Percentiles rank a stretch among this genome's conserved stretches.
These are phyloP conservation scores for Seminavis robusta DNA, from an alignment of 108 stramenopile genomes.

Conservation along the genomic window DNA sequence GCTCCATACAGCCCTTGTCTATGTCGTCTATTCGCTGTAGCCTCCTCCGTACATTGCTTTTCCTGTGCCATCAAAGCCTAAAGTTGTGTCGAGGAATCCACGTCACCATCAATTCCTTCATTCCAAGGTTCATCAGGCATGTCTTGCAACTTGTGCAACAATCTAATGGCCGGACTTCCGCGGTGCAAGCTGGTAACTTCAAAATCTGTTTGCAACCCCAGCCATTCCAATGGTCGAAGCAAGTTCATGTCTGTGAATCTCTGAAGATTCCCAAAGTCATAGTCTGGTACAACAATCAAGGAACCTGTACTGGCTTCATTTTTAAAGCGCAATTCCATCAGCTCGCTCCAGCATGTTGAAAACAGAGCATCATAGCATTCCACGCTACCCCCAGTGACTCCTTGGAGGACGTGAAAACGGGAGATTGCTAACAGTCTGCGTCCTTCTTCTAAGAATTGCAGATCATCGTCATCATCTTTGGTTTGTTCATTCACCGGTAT, in stretches of 20 bases:
- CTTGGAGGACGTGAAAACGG: slow-evolving; percentile 60
- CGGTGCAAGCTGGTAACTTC: slow-evolving; percentile 64
- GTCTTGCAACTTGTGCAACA: slow-evolving; percentile 62
- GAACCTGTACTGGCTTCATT: slow-evolving; percentile 52
- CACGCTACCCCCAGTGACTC: slow-evolving; percentile 9
- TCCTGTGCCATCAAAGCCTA: too few species aligned
- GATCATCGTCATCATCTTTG: slow-evolving; percentile 51
- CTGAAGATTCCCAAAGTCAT: slow-evolving; percentile 19
- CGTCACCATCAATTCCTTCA: too few species aligned
- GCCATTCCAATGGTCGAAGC: slow-evolving; percentile 60
- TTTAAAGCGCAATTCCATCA: slow-evolving; percentile 28
- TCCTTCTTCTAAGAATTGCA: slow-evolving; percentile 80
- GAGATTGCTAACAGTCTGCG: slow-evolving; percentile 55
- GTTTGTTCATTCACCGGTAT: slow-evolving; percentile 55
- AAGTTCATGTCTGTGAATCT: slow-evolving; percentile 51
- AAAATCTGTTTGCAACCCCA: slow-evolving; percentile 50
- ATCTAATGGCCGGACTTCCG: slow-evolving; percentile 46
- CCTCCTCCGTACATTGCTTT: too few species aligned
- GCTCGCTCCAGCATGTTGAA: slow-evolving; percentile 65
- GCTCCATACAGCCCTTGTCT: too few species aligned
- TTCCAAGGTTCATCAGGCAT: slow-evolving; percentile 52
- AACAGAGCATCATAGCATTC: slow-evolving; percentile 41
- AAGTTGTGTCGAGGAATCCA: too few species aligned
- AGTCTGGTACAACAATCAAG: slow-evolving; percentile 53
- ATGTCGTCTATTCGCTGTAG: too few species aligned